phyloP scores from a whole-genome alignment of 192 early-diverging fungal species.

The Rhizophagus prolifer region DNA sequence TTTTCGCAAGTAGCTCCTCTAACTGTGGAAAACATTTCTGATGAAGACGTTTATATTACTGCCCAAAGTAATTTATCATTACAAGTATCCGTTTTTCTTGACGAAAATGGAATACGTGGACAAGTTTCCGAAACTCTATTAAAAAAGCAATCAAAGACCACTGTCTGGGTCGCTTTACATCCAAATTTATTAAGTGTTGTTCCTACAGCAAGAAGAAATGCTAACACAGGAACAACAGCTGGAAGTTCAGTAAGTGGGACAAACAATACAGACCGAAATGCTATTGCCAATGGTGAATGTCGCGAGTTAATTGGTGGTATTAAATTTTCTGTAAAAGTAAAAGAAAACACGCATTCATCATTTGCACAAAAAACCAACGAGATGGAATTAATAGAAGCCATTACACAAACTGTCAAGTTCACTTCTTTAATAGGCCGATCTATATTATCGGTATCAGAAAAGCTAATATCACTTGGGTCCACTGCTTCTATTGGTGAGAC shows the following conservation, averaged over 20 bases:
- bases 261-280: constrained; percentile 31
- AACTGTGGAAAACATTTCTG: constrained; percentile 67
- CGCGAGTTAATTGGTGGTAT: constrained; percentile 80
- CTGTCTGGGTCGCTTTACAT: constrained; percentile 78
- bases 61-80: constrained; percentile 77
- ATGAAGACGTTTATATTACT: constrained; percentile 65
- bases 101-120: constrained; percentile 52
- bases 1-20: constrained; percentile 74
- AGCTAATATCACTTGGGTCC: constrained; percentile 67
- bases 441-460: constrained; percentile 63
- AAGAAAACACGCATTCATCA: constrained; percentile 36
- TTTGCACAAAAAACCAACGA: constrained; percentile 7
- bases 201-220: constrained; percentile 30
- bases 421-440: constrained; percentile 80
- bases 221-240: constrained; percentile 10
- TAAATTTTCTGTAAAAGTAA: constrained; percentile 63
- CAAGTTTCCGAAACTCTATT: constrained; percentile 55
- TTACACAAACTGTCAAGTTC: constrained; percentile 78
- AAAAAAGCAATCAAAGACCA: constrained; percentile 46
- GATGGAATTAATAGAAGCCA: constrained; percentile 47
- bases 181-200: constrained; percentile 58
- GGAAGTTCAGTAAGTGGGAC: constrained; percentile 10
- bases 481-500: constrained; percentile 45
- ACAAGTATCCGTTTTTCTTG: constrained; percentile 76
- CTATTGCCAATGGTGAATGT: constrained; percentile 44